Evolutionary conservation across 2,329 filamentous ascomycete species (phyloP).

Genomic region (Pseudogymnoascus verrucosus): DNA sequence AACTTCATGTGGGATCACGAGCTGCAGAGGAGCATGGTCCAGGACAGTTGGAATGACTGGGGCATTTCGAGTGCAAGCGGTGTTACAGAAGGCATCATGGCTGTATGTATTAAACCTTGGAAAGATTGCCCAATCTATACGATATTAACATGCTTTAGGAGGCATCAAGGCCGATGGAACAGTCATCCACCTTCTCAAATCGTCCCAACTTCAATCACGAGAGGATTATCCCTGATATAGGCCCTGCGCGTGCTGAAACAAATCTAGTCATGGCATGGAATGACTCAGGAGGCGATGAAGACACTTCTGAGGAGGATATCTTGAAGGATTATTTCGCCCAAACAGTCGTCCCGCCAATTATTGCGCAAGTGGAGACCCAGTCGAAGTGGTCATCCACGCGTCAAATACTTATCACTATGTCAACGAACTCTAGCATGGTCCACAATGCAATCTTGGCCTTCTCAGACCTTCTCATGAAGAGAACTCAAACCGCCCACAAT

Average conservation of each 20-base stretch:
- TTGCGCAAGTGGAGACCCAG: constrained; percentile 45
- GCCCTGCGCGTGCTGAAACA: not conserved
- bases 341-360: constrained; percentile 43
- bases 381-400: constrained; percentile 44
- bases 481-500: constrained; percentile 15
- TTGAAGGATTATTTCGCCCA: constrained; percentile 42
- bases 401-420: constrained; percentile 40
- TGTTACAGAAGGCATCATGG: not conserved
- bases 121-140: not conserved
- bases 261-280: not conserved
- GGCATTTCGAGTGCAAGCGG: constrained; percentile 6
- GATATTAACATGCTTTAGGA: constrained; percentile 13
- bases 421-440: constrained; percentile 39
- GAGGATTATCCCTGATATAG: not conserved
- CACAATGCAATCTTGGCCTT: constrained; percentile 43
- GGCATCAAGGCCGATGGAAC: constrained; percentile 12
- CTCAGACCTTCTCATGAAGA: constrained; percentile 32
- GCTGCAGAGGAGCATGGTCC: constrained; percentile 27
- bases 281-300: constrained; percentile 16
- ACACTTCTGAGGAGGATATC: constrained; percentile 29
- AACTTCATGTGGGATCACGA: constrained; percentile 41
- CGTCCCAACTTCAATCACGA: not conserved
- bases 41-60: constrained; percentile 12
- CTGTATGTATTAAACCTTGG: not conserved
- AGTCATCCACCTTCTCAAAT: not conserved